Conservation (phyloP, 2,329 filamentous ascomycete genomes). For the Apiospora koreana region DNA sequence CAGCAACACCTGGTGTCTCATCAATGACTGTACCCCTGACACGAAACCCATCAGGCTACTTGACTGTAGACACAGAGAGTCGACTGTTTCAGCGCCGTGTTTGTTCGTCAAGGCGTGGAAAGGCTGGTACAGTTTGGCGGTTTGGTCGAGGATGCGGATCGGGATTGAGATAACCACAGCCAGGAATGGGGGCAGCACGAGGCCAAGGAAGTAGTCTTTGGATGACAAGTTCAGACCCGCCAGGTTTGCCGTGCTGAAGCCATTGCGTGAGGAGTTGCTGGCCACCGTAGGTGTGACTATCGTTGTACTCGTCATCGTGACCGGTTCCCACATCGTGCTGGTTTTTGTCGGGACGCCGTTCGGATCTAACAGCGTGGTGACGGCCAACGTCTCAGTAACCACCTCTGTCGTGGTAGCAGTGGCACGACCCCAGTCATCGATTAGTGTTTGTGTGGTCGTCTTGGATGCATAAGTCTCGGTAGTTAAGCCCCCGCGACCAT, state of each 20-base stretch:
- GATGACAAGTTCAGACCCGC: constrained; percentile 24
- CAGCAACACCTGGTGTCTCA: constrained; percentile 37
- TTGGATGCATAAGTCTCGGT: not conserved
- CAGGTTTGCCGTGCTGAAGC: not conserved
- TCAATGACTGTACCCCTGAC: constrained; percentile 34
- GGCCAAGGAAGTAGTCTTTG: constrained; percentile 35
- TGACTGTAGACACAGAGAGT: constrained; percentile 45
- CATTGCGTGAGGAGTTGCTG: constrained; percentile 8
- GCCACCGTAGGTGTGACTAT: not conserved
- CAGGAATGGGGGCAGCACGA: constrained; percentile 38
- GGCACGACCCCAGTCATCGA: not conserved
- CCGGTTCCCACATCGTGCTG: not conserved
- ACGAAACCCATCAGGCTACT: constrained; percentile 37
- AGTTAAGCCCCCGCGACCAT: not conserved
- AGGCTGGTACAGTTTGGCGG: constrained; percentile 40
- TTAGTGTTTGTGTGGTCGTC: not conserved
- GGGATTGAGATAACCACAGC: constrained; percentile 36
- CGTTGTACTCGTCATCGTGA: constrained; percentile 1
- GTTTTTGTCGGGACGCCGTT: constrained; percentile 6
- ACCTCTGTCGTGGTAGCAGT: not conserved
- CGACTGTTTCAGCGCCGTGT: constrained; percentile 37
- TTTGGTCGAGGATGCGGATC: constrained; percentile 37
- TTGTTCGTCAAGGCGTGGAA: constrained; percentile 42
- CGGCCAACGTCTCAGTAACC: constrained; percentile 5
- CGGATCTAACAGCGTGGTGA: not conserved